Conservation (phyloP, 495 filamentous ascomycete genomes). For the Penicillium coffeae region DNA sequence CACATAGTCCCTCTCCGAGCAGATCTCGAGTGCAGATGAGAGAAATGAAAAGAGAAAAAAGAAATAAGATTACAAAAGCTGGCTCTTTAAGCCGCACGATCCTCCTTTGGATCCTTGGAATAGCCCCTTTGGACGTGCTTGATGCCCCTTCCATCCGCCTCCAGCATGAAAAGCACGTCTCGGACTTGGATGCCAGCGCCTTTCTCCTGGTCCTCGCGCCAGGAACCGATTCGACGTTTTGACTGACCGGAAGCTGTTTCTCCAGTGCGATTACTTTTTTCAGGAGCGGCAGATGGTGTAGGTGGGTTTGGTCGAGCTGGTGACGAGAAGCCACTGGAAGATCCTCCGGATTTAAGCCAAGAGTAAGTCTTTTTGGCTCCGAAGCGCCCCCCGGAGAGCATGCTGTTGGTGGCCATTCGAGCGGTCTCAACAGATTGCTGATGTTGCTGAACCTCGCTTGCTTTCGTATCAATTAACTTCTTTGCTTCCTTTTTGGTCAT, state of each 20-base stretch:
- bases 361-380: slow-evolving; percentile 45
- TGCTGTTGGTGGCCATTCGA: slow-evolving; percentile 42
- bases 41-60: slow-evolving; percentile 9
- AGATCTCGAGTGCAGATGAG: slow-evolving; percentile 10
- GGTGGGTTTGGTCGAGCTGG: slow-evolving; percentile 35
- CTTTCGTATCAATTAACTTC: slow-evolving; percentile 47
- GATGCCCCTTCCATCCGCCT: slow-evolving; percentile 43
- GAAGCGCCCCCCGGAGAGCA: slow-evolving; percentile 43
- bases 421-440: slow-evolving; percentile 48
- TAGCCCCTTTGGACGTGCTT: slow-evolving; percentile 46
- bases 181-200: slow-evolving; percentile 46
- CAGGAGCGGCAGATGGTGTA: slow-evolving; percentile 29
- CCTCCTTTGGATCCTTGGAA: slow-evolving; percentile 42
- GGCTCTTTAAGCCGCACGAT: slow-evolving; percentile 26
- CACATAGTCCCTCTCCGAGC: background rate
- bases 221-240: slow-evolving; percentile 39
- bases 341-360: slow-evolving; percentile 40
- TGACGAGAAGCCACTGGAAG: slow-evolving; percentile 37
- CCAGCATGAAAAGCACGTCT: slow-evolving; percentile 49
- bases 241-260: slow-evolving; percentile 23
- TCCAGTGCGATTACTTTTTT: slow-evolving; percentile 29
- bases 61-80: slow-evolving; percentile 19
- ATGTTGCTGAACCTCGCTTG: slow-evolving; percentile 49
- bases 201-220: slow-evolving; percentile 47
- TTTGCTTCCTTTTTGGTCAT: slow-evolving; percentile 51